Base-by-base conservation (phyloP, 75 land plant genomes). In the Pseudotsuga menziesii region DNA sequence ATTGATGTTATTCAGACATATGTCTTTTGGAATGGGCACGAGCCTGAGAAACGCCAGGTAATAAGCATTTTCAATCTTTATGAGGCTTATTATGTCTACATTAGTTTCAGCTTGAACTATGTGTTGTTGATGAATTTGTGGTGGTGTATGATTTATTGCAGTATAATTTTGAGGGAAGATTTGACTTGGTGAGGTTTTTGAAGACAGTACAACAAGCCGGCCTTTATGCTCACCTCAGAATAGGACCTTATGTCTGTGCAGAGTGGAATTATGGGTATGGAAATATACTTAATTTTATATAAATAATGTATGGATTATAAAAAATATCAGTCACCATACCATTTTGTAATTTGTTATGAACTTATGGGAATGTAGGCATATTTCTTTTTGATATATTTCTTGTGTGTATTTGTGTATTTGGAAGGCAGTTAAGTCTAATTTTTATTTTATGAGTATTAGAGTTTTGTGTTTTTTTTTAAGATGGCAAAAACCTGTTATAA, bases 181-280 rank as follows among this genome's bases (percentile, higher is more conserved):
- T 90, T 67, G 93, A 94, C 79, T 71, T 94, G 77, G 91, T 89
- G 7, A 78, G 83, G 52, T 94, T 94, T 79, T 73, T 93, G 23
- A 89, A 92, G 84, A 84, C 88, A 29, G 88, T 89, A 71, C 83
- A 90, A 78, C 76, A 80, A 82, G 90, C 90, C 32, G 98, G 98
- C 56, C 87, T 94, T 3, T 91, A 84, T 80, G 91, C 84, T 78
- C 83, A 90, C 89, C 87, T 94, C 22, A 88, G 98, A 41, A 92
- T 94, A 80, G 98, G 98, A 26, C 98, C 98, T 71, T 94, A 94
- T 79, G 91, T 89, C 69, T 94, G 98, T 83, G 93, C 95, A 73
- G 98, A 94, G 70, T 94, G 98, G 98, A 94, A 92, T 78, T 94
- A 90, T 67, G 98, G 98, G 98, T 92, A 52, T 5, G 78, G 1